Conservation (phyloP, 2,329 filamentous ascomycete genomes). For the Ophiosphaerella korrae region DNA sequence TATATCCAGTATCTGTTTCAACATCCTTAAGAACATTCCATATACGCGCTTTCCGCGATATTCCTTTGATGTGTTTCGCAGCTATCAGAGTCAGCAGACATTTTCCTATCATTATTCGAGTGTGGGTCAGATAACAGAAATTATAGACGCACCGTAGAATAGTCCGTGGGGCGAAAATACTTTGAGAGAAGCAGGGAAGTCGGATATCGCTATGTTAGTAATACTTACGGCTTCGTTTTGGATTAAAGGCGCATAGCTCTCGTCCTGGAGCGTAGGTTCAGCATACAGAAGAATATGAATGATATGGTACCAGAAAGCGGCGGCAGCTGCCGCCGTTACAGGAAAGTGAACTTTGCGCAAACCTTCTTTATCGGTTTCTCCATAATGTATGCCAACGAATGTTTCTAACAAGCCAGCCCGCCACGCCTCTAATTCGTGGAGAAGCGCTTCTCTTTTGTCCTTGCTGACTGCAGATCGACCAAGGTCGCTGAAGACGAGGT, state of each 20-base stretch:
- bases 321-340: conserved; percentile 34
- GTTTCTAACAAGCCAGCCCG: conserved; percentile 30
- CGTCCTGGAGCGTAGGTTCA: conserved; percentile 35
- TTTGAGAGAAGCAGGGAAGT: conserved; percentile 38
- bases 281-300: conserved; percentile 39
- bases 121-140: background rate
- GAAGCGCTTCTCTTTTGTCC: conserved; percentile 25
- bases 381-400: conserved; percentile 40
- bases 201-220: conserved; percentile 38
- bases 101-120: background rate
- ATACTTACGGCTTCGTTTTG: conserved; percentile 39
- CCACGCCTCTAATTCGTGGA: conserved; percentile 37
- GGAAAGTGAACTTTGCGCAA: conserved; percentile 41
- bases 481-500: conserved; percentile 32
- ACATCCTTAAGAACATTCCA: conserved; percentile 42
- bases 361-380: conserved; percentile 36
- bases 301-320: conserved; percentile 42
- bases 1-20: conserved; percentile 39
- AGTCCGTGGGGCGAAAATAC: conserved; percentile 41
- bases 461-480: conserved; percentile 17
- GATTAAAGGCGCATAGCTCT: conserved; percentile 29
- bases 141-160: conserved; percentile 34
- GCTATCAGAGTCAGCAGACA: conserved; percentile 17
- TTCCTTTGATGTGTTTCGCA: conserved; percentile 42
- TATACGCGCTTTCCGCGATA: conserved; percentile 39